Evolutionary conservation across 1,139 yeast genomes (phyloP).

Genomic region (Yamadazyma diospyri): DNA sequence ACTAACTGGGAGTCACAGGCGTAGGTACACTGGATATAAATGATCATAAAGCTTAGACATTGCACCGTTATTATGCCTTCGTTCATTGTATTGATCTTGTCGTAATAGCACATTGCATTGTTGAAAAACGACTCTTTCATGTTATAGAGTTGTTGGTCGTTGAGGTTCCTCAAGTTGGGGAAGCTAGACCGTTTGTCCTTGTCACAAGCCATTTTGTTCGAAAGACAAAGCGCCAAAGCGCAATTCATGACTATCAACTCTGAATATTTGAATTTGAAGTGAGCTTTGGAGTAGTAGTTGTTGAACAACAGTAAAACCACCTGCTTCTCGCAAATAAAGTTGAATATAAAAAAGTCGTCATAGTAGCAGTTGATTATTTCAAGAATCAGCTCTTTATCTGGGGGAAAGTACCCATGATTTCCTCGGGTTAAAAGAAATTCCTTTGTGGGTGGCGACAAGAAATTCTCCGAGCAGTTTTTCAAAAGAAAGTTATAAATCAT

Average conservation of each 20-base stretch:
- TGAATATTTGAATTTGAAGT: constrained; percentile 20
- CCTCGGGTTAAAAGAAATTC: constrained; percentile 18
- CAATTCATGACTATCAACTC: constrained; percentile 32
- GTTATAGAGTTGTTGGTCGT: constrained; percentile 12
- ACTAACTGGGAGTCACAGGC: constrained; percentile 38
- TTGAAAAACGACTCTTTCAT: constrained; percentile 25
- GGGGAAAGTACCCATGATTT: constrained; percentile 28
- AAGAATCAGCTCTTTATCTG: constrained; percentile 21
- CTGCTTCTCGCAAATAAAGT: constrained; percentile 13
- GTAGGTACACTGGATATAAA: constrained; percentile 41
- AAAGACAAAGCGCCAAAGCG: constrained; percentile 22
- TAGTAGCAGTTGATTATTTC: constrained; percentile 26
- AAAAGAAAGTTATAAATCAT: constrained; percentile 21
- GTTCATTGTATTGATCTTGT: constrained; percentile 41
- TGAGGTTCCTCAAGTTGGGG: constrained; percentile 8
- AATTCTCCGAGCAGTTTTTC: constrained; percentile 20
- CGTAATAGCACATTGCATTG: constrained; percentile 46
- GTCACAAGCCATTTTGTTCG: constrained; percentile 19
- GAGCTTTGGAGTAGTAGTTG: constrained; percentile 15
- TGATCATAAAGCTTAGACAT: constrained; percentile 42
- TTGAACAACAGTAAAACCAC: constrained; percentile 20
- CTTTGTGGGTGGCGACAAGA: constrained; percentile 32
- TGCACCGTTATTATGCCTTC: constrained; percentile 52
- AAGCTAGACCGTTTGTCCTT: constrained; percentile 7
- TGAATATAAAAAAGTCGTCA: constrained; percentile 14